Conservation (phyloP, 2,329 filamentous ascomycete species). For the Aspergillus pseudoglaucus region DNA sequence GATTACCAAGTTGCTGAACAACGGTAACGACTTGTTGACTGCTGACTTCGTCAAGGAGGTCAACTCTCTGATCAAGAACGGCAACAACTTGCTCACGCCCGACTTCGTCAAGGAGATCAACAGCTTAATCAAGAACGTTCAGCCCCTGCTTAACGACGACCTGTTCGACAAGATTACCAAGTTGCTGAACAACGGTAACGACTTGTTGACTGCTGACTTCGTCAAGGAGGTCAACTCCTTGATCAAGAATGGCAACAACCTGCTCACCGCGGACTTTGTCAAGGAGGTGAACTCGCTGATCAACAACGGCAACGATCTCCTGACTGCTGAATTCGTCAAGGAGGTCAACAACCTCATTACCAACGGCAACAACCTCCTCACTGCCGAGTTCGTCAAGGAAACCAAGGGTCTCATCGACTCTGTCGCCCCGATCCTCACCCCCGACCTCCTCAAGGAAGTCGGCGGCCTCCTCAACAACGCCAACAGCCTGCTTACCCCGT, state of each 20-base stretch:
- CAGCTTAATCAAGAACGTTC: slow-evolving; percentile 12
- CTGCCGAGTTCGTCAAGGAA: slow-evolving; percentile 11
- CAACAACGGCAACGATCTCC: slow-evolving; percentile 18
- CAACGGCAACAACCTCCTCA: slow-evolving; percentile 10
- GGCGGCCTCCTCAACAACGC: slow-evolving; percentile 18
- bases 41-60: slow-evolving; percentile 10
- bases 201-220: slow-evolving; percentile 19
- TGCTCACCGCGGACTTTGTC: slow-evolving; percentile 21
- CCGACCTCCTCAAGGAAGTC: slow-evolving; percentile 19
- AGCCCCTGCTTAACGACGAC: slow-evolving; percentile 18
- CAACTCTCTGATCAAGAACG: slow-evolving; percentile 13
- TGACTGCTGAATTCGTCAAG: slow-evolving; percentile 25
- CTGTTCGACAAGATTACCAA: slow-evolving; percentile 20
- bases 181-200: slow-evolving; percentile 18
- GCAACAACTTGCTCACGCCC: slow-evolving; percentile 10
- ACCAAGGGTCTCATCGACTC: slow-evolving; percentile 14
- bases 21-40: slow-evolving; percentile 13
- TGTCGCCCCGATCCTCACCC: slow-evolving; percentile 19
- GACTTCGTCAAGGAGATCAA: slow-evolving; percentile 12
- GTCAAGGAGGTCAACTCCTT: slow-evolving; percentile 21
- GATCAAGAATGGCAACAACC: slow-evolving; percentile 18
- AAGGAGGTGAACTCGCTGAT: slow-evolving; percentile 14
- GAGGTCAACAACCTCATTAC: slow-evolving; percentile 13
- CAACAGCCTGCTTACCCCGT: slow-evolving; percentile 24
- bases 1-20: slow-evolving; percentile 19